These are phyloP conservation scores for Yamadazyma tumulicola DNA, from an alignment of 805 yeast species.

Conservation along the genomic window DNA sequence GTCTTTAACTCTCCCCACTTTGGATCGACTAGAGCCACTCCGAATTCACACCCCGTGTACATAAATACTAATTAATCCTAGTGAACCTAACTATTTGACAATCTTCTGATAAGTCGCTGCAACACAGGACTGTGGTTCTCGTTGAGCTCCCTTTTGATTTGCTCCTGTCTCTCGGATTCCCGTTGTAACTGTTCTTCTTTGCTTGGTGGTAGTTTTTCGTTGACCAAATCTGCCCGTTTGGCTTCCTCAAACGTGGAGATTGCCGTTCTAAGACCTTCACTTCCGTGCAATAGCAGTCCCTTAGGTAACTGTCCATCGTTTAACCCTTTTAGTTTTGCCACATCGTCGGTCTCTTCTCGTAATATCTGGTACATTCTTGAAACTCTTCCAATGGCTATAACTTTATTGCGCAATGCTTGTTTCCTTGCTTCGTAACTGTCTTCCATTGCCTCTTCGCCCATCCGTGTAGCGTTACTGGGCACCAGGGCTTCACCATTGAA, in stretches of 20 bases:
- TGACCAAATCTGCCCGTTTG: constrained; percentile 67
- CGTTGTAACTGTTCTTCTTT: constrained; percentile 49
- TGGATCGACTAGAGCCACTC: too few relatives aligned
- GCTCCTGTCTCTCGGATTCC: constrained; percentile 45
- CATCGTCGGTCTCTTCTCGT: constrained; percentile 84
- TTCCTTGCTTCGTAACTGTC: constrained; percentile 33
- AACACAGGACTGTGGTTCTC: constrained; percentile 34
- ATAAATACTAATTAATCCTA: too few relatives aligned
- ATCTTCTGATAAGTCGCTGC: constrained; percentile 35
- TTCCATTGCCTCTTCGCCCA: background rate
- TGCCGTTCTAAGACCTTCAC: constrained; percentile 70
- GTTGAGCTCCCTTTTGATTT: constrained; percentile 35
- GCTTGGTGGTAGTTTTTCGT: constrained; percentile 88
- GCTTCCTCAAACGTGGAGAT: constrained; percentile 81
- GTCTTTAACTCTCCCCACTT: too few relatives aligned
- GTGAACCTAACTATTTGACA: constrained; percentile 20
- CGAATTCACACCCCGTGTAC: too few relatives aligned
- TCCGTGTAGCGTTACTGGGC: too few relatives aligned
- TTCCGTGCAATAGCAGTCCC: constrained; percentile 80
- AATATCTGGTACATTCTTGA: constrained; percentile 87
- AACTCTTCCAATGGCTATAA: constrained; percentile 93
- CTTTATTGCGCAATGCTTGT: constrained; percentile 73
- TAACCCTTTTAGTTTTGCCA: constrained; percentile 69
- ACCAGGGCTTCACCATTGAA: too few relatives aligned
- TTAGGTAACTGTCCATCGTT: constrained; percentile 80